Conservation (phyloP, 768 basidiomycete species). For the Trichaptum fuscoviolaceum region DNA sequence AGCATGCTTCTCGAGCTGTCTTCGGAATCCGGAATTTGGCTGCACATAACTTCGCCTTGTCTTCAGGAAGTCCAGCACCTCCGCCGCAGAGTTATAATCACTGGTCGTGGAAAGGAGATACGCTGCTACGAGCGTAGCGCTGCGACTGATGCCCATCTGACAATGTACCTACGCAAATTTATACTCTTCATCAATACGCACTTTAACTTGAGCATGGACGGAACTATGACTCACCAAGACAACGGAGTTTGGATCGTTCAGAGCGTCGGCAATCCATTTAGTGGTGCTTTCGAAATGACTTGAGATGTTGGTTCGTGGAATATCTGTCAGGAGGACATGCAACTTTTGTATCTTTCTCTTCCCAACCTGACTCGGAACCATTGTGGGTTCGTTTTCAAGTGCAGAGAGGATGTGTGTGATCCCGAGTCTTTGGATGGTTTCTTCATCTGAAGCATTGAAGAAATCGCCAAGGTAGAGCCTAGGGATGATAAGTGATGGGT, state of each 20-base stretch:
- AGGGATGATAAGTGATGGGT: conserved; percentile 31
- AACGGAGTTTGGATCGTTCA: conserved; percentile 24
- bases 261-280: conserved; percentile 45
- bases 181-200: not conserved
- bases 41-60: conserved; percentile 52
- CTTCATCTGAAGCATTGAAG: conserved; percentile 44
- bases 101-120: conserved; percentile 54
- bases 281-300: conserved; percentile 44
- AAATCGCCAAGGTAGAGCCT: conserved; percentile 63
- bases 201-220: not conserved
- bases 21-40: conserved; percentile 64
- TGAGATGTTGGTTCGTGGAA: conserved; percentile 34
- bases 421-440: conserved; percentile 47
- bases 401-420: conserved; percentile 73
- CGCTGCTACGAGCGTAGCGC: conserved; percentile 70
- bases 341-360: conserved; percentile 36
- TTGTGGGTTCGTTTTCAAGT: conserved; percentile 43
- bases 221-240: not conserved
- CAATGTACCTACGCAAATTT: conserved; percentile 59
- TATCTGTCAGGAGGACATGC: conserved; percentile 48
- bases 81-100: conserved; percentile 43
- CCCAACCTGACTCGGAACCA: conserved; percentile 12
- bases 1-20: conserved; percentile 44
- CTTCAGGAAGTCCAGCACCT: conserved; percentile 52
- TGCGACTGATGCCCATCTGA: conserved; percentile 68